Conservation (phyloP, 73 alveolate genomes). For the Tetrahymena malaccensis region DNA sequence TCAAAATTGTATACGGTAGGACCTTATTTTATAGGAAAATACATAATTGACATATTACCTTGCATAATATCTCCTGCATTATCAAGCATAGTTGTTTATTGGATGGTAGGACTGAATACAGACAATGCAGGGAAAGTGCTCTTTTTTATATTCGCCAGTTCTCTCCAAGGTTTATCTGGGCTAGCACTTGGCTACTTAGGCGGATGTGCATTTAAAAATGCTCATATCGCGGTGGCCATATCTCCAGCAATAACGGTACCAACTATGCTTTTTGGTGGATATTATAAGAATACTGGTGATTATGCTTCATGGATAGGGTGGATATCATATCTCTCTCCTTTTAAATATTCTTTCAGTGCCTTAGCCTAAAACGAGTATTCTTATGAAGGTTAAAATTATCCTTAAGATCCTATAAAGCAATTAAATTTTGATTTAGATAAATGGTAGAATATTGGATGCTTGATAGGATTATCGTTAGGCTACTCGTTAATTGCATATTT, state of each 20-base stretch:
- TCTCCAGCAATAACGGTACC: constrained; percentile 45
- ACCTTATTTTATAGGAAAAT: constrained; percentile 45
- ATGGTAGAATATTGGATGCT: constrained; percentile 1
- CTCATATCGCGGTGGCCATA: constrained; percentile 30
- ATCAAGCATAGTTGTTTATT: background rate
- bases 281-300: constrained; percentile 41
- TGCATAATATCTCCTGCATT: constrained; percentile 1
- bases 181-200: constrained; percentile 36
- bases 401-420: background rate
- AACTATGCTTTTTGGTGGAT: constrained; percentile 53
- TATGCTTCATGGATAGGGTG: constrained; percentile 49
- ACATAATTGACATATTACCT: constrained; percentile 42
- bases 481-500: constrained; percentile 8
- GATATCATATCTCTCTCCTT: constrained; percentile 61
- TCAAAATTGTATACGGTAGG: constrained; percentile 26
- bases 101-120: constrained; percentile 6
- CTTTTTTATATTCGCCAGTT: background rate
- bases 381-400: constrained; percentile 6
- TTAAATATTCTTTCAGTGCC: constrained; percentile 52
- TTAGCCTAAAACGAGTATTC: constrained; percentile 36
- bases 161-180: background rate
- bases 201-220: constrained; percentile 34
- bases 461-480: background rate
- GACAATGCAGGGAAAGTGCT: background rate
- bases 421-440: constrained; percentile 1